Percentiles rank a stretch among this genome's conserved stretches.
phyloP scores from a whole-genome alignment of 805 yeast genomes.

The Kodamaea neixiangensis region DNA sequence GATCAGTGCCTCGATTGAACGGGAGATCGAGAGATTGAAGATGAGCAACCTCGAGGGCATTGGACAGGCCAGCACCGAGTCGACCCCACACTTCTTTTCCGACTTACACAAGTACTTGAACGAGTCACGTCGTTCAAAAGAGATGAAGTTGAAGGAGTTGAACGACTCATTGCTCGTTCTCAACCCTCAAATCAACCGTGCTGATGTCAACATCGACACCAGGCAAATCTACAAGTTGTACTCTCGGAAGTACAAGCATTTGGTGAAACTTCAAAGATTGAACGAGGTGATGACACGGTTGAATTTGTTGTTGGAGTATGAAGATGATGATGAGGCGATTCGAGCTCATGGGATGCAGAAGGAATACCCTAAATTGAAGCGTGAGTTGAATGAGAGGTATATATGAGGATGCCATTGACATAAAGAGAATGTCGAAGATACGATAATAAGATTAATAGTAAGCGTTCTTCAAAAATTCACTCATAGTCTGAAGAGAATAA shows the following conservation, averaged over 20 bases:
- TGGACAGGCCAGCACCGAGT: constrained; percentile 6
- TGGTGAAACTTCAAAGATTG: constrained; percentile 17
- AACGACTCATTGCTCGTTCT: constrained; percentile 13
- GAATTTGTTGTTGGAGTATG: constrained; percentile 15
- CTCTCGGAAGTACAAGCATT: constrained; percentile 14
- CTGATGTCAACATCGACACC: constrained; percentile 1
- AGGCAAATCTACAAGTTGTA: constrained; percentile 12
- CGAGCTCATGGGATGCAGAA: not conserved
- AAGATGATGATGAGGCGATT: constrained; percentile 14
- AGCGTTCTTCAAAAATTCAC: too few species aligned
- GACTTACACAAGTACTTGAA: constrained; percentile 15
- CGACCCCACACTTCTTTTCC: constrained; percentile 9
- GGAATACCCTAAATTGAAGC: constrained; percentile 11
- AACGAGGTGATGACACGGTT: constrained; percentile 15
- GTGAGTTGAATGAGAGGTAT: constrained; percentile 14
- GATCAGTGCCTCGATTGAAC: constrained; percentile 6
- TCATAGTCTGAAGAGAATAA: too few species aligned
- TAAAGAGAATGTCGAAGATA: too few species aligned
- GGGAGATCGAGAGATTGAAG: constrained; percentile 4
- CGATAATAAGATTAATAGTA: too few species aligned
- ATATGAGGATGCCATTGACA: too few species aligned
- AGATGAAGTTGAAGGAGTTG: constrained; percentile 12
- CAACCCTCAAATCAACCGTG: constrained; percentile 3
- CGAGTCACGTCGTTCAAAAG: constrained; percentile 15
- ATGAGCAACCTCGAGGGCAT: constrained; percentile 15